Base-by-base conservation (phyloP, 139 green algal genomes). In the Mychonastes homosphaera region DNA sequence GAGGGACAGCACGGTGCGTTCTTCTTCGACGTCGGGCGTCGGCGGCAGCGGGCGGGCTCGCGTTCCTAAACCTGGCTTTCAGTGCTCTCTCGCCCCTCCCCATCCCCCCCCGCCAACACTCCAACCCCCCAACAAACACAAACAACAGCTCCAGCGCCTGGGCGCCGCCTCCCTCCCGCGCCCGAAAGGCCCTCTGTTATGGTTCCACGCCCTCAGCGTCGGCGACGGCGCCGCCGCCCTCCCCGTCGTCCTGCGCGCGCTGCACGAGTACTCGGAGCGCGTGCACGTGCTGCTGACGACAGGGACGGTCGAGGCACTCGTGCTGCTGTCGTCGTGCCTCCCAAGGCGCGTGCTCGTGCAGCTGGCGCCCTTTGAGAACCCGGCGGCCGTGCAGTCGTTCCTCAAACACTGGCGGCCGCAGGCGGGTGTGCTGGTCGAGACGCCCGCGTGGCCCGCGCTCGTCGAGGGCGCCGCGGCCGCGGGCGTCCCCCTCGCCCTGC, bases 121-220 rank as follows among this genome's bases (percentile, higher is more conserved):
- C n/a, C n/a, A n/a, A n/a, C n/a, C n/a, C n/a, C n/a, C n/a, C n/a
- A n/a, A n/a, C n/a, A n/a, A n/a, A n/a, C n/a, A n/a, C n/a, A n/a
- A n/a, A n/a, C n/a, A 54, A 32, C 63, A 90, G 41, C 48, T 67
- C 0, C 63, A 83, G 29, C 62, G 74, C 36, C 73, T 92, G 39
- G 69, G 79, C 39, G 71, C 70, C 0, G 59, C 82, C 6, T 84
- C 86, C 47, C 72, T 79, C 21, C 77, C 81, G 6, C 61, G 61
- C 6, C 61, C 61, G 5, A 52, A 56, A 33, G 67, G 67, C 16
- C 67, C 67, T 13, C 38, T 70, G 8, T 53, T 75, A 0, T 75
- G 67, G 67, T 75, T 75, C 30, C 67, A 75, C 30, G 48, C 55
- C 19, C 16, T 63, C 8, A 56, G 26, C 41, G 33, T 70, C 15